These are phyloP conservation scores for Cerioporus squamosus DNA, from an alignment of 1,284 basidiomycete species.

Conservation along the genomic window DNA sequence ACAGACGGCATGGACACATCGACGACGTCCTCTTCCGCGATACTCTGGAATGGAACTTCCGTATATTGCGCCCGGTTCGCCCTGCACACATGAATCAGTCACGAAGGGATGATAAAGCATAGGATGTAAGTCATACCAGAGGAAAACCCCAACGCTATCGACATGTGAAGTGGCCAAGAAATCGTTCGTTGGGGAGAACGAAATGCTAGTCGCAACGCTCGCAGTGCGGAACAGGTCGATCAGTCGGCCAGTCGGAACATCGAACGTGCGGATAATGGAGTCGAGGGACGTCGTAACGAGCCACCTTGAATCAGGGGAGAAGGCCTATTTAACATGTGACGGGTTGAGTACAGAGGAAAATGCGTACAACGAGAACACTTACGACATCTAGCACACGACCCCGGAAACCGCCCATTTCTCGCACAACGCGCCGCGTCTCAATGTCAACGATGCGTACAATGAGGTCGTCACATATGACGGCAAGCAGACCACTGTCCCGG, in stretches of 20 bases:
- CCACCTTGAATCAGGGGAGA: conserved; percentile 96
- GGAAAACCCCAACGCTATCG: conserved; percentile 91
- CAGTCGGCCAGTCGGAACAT: conserved; percentile 90
- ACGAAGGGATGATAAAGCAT: not conserved
- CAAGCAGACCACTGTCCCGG: conserved; percentile 86
- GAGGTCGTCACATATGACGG: conserved; percentile 86
- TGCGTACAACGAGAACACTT: conserved; percentile 31
- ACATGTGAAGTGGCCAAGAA: conserved; percentile 96
- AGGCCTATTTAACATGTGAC: conserved; percentile 57
- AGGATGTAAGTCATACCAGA: conserved; percentile 66
- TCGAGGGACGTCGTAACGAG: conserved; percentile 89
- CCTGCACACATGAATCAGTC: conserved; percentile 45
- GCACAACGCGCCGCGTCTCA: conserved; percentile 86
- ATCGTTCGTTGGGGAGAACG: conserved; percentile 95
- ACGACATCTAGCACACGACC: conserved; percentile 87
- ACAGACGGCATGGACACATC: conserved; percentile 82
- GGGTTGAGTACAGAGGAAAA: not conserved
- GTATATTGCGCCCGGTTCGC: conserved; percentile 95
- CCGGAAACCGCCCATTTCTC: conserved; percentile 84
- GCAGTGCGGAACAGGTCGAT: conserved; percentile 92
- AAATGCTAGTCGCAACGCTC: conserved; percentile 89
- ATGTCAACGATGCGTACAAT: conserved; percentile 88
- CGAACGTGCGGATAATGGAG: conserved; percentile 93
- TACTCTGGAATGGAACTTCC: conserved; percentile 78
- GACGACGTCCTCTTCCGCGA: conserved; percentile 73